Evolutionary conservation across 768 basidiomycete genomes (phyloP).

Genomic region (Collybiopsis luxurians): DNA sequence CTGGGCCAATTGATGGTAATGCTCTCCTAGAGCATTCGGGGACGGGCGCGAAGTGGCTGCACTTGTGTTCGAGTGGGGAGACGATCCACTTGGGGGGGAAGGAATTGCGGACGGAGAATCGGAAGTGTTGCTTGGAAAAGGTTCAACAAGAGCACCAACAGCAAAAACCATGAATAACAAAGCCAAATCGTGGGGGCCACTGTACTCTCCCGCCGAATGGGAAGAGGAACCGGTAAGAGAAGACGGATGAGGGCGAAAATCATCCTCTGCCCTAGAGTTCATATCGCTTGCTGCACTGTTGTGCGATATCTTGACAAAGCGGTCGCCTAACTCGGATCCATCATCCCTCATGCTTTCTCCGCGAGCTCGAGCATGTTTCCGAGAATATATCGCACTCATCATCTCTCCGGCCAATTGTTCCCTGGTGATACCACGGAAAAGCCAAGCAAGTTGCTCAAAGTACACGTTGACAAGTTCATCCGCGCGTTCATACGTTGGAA

Average conservation of each 20-base stretch:
- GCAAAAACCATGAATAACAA: slow-evolving; percentile 51
- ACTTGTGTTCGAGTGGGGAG: not conserved
- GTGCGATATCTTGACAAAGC: not conserved
- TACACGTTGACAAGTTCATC: slow-evolving; percentile 42
- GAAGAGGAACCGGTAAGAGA: slow-evolving; percentile 10
- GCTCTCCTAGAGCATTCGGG: slow-evolving; percentile 46
- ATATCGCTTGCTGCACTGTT: not conserved
- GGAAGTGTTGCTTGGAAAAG: slow-evolving; percentile 18
- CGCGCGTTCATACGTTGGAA: slow-evolving; percentile 54
- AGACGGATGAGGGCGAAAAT: not conserved
- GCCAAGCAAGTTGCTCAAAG: slow-evolving; percentile 47
- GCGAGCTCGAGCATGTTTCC: slow-evolving; percentile 11
- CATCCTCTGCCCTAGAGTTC: not conserved
- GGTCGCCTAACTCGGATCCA: slow-evolving; percentile 8
- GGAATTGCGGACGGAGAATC: not conserved
- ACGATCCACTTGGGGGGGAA: not conserved
- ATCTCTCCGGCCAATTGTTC: slow-evolving; percentile 45
- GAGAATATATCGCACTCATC: slow-evolving; percentile 35
- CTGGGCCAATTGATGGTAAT: slow-evolving; percentile 62
- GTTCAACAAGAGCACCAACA: slow-evolving; percentile 46
- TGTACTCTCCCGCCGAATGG: slow-evolving; percentile 31
- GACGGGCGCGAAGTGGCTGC: not conserved
- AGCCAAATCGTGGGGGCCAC: slow-evolving; percentile 46
- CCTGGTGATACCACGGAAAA: slow-evolving; percentile 46
- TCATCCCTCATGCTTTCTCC: slow-evolving; percentile 21